Evolutionary conservation across 2,329 filamentous ascomycete genomes (phyloP).

Genomic region (Purpureocillium lavendulum): DNA sequence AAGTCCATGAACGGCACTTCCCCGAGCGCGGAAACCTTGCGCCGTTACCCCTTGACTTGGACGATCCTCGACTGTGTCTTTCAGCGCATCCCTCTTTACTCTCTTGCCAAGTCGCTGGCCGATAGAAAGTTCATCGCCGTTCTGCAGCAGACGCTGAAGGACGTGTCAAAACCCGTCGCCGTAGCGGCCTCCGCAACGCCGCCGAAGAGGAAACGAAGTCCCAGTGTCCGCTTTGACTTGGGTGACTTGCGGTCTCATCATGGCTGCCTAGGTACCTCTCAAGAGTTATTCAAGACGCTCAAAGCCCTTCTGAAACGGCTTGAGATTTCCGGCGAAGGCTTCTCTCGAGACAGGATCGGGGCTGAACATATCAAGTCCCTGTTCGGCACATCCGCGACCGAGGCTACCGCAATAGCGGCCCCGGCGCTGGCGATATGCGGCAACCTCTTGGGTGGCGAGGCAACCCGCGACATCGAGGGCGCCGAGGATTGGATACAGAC

Average conservation of each 20-base stretch:
- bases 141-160: constrained; percentile 57
- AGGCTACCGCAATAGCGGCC: constrained; percentile 35
- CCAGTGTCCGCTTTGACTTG: constrained; percentile 27
- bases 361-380: constrained; percentile 50
- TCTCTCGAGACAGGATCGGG: constrained; percentile 40
- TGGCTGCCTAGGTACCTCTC: constrained; percentile 36
- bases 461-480: constrained; percentile 23
- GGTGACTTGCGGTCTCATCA: constrained; percentile 27
- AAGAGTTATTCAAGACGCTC: constrained; percentile 39
- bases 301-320: constrained; percentile 37
- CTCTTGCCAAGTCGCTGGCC: constrained; percentile 61
- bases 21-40: constrained; percentile 40
- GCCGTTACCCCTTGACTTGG: constrained; percentile 52
- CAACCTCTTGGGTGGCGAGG: constrained; percentile 22
- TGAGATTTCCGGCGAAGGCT: constrained; percentile 21
- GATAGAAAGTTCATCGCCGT: constrained; percentile 61
- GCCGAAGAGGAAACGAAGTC: constrained; percentile 39
- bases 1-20: constrained; percentile 47
- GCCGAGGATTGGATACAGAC: constrained; percentile 39
- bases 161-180: constrained; percentile 33
- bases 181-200: constrained; percentile 15
- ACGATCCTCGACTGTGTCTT: constrained; percentile 53
- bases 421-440: constrained; percentile 38
- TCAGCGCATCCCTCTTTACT: constrained; percentile 57
- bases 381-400: constrained; percentile 40